These are phyloP conservation scores for Lasiodiplodia sp. DNA, from an alignment of 2,329 filamentous ascomycete genomes.

Conservation along the genomic window DNA sequence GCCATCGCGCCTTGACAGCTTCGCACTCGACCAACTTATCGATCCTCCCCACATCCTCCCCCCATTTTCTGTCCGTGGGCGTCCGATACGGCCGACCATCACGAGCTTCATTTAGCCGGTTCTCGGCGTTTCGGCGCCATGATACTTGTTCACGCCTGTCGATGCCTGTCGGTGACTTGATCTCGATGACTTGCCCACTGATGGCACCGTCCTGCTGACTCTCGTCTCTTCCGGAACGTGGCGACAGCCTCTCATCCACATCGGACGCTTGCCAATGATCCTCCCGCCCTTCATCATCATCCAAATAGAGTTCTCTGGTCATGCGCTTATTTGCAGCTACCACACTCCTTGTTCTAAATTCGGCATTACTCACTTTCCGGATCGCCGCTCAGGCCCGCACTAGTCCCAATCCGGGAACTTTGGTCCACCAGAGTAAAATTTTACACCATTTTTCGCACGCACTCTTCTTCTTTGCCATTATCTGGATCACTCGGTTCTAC, in stretches of 20 bases:
- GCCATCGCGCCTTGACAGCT: background rate
- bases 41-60: background rate
- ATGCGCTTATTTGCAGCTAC: background rate
- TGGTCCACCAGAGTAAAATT: slow-evolving; percentile 20
- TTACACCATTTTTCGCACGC: background rate
- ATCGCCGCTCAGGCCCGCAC: background rate
- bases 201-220: background rate
- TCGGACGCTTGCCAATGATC: background rate
- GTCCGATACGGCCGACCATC: background rate
- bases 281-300: slow-evolving; percentile 5
- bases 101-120: background rate
- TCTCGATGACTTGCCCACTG: background rate
- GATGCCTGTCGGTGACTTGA: background rate
- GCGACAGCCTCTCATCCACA: background rate
- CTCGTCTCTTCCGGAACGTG: background rate
- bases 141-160: background rate
- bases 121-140: background rate
- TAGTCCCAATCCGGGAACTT: slow-evolving; percentile 10
- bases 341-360: background rate
- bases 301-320: slow-evolving; percentile 2
- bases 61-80: background rate
- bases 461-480: background rate
- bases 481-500: background rate
- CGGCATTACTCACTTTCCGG: background rate
- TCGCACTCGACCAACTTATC: too few species aligned